phyloP scores from a whole-genome alignment of 2,329 filamentous ascomycete genomes.

The Thielaviopsis punctulata region DNA sequence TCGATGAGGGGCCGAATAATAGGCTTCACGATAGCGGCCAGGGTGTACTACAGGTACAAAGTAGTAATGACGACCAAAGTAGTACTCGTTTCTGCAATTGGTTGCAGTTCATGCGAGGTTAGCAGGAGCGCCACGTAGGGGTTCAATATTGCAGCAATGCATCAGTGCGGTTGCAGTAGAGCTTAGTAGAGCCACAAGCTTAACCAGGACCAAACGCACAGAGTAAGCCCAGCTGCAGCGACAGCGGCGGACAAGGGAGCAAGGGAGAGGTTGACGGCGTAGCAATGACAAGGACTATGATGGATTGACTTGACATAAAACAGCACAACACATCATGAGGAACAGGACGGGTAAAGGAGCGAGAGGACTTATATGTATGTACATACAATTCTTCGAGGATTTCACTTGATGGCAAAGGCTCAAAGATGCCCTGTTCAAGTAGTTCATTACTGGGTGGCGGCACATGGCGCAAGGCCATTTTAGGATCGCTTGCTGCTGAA shows the following conservation, averaged over 20 bases:
- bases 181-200: not conserved
- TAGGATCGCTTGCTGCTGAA: not conserved
- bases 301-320: not conserved
- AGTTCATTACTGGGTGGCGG: slow-evolving; percentile 24
- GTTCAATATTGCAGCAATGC: not conserved
- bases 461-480: not conserved
- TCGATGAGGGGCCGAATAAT: slow-evolving; percentile 54
- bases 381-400: slow-evolving; percentile 68
- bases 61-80: slow-evolving; percentile 58
- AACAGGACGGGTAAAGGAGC: not conserved
- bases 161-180: not conserved
- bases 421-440: slow-evolving; percentile 64
- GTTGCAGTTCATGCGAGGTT: slow-evolving; percentile 19
- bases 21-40: slow-evolving; percentile 54
- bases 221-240: not conserved
- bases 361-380: not conserved
- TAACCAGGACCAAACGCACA: not conserved
- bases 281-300: not conserved
- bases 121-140: not conserved
- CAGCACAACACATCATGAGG: not conserved
- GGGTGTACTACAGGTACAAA: slow-evolving; percentile 64
- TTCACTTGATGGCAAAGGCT: slow-evolving; percentile 60
- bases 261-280: not conserved
- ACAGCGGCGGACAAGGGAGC: not conserved
- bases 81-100: slow-evolving; percentile 44